Evolutionary conservation across 306 rosid species (phyloP), one percentile per base, ranked within the genome.

Genomic region (Dryas alaskensis): DNA sequence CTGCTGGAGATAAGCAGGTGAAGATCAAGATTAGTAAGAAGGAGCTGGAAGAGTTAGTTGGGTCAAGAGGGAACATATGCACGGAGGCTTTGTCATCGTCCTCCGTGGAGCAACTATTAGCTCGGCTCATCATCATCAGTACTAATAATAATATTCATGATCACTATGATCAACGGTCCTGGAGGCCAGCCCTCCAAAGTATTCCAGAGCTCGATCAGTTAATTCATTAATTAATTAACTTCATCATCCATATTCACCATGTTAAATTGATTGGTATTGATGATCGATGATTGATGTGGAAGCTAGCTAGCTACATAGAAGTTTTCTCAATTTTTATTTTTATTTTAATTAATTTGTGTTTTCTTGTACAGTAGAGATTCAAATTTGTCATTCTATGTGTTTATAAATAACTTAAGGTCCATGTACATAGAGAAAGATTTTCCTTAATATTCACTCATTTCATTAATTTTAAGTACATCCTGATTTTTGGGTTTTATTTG

Each of bases 131-230:
- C 52, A 67, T 77, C 0, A 80, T 67, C 39, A 74, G 37, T 31
- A 31, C 37, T 31, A 31, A 31, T 31, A 31, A 31, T 31, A 31
- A 31, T 2, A 31, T 31, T 11, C 47, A 73, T 43, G 80, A 74
- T 7, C 73, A 40, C 8, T 44, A 54, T 8, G 55, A 40, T 10
- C 70, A 27, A 63, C 81, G 84, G 55, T 77, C 73, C 0, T 88
- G 96, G 96, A 85, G 79, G 78, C 96, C 93, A 2, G 82, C 67
- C 52, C 82, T 90, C 3, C 87, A 86, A 45, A 88, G 86, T 48
- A 90, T 90, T 62, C 93, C 96, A 10, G 93, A 90, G 86, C 37
- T 31, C 31, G 19, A 19, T 19, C 22, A 22, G 73, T 78, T 50
- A 60, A 68, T 50, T 81, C 31, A 62, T 5, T 39, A 5, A 7